Evolutionary conservation across 805 yeast genomes (phyloP).

Genomic region (Saturnispora serradocipensis): DNA sequence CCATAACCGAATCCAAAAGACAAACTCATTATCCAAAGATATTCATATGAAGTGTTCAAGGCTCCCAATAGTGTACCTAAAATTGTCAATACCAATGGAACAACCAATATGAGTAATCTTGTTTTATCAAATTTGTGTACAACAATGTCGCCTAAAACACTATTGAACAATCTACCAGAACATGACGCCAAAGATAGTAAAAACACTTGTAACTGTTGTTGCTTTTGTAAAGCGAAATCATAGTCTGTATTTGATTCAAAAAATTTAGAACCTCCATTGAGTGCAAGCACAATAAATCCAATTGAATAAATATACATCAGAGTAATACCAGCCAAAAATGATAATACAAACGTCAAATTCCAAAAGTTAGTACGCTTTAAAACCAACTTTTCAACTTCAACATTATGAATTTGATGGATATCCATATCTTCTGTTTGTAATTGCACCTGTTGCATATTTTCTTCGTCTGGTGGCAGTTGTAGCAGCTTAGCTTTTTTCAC

Average conservation of each 20-base stretch:
- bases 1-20: slow-evolving; percentile 67
- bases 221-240: slow-evolving; percentile 30
- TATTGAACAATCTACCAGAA: slow-evolving; percentile 54
- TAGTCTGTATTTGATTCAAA: slow-evolving; percentile 8
- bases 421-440: neutral
- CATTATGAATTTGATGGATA: slow-evolving; percentile 3
- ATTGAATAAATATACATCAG: slow-evolving; percentile 70
- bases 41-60: slow-evolving; percentile 24
- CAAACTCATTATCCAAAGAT: slow-evolving; percentile 43
- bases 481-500: slow-evolving; percentile 14
- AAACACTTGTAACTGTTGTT: slow-evolving; percentile 68
- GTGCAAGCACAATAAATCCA: slow-evolving; percentile 57
- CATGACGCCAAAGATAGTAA: slow-evolving; percentile 61
- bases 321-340: slow-evolving; percentile 55
- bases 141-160: slow-evolving; percentile 54
- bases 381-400: slow-evolving; percentile 13
- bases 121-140: slow-evolving; percentile 32
- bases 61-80: slow-evolving; percentile 44
- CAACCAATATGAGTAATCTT: slow-evolving; percentile 38
- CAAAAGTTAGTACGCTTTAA: slow-evolving; percentile 34
- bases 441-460: neutral
- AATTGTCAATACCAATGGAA: slow-evolving; percentile 41
- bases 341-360: slow-evolving; percentile 39
- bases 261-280: slow-evolving; percentile 23
- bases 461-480: neutral